Evolutionary conservation across 768 basidiomycete species (phyloP).

Genomic region (Boletus tomentosulus): DNA sequence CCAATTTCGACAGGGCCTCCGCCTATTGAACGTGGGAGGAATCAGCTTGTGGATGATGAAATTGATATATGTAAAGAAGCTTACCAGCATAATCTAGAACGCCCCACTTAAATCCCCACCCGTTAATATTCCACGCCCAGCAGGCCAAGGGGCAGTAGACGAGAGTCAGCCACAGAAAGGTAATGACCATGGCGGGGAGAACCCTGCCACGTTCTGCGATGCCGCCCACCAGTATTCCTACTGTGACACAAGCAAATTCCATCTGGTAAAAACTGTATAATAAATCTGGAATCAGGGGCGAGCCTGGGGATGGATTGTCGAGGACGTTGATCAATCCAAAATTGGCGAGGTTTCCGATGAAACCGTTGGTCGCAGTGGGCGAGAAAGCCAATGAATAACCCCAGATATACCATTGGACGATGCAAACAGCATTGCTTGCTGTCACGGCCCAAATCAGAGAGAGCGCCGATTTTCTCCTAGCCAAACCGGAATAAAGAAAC

Average conservation of each 20-base stretch:
- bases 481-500: conserved; percentile 70
- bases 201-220: conserved; percentile 86
- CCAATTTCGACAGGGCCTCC: conserved; percentile 88
- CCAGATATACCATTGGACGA: conserved; percentile 82
- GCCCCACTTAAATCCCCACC: conserved; percentile 84
- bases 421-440: conserved; percentile 68
- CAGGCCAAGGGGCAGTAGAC: conserved; percentile 86
- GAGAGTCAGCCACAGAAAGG: conserved; percentile 80
- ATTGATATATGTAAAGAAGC: conserved; percentile 13
- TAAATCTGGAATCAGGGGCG: conserved; percentile 75
- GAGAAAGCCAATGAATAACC: conserved; percentile 87
- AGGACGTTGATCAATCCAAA: conserved; percentile 75
- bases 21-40: conserved; percentile 36
- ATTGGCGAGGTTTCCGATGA: conserved; percentile 75
- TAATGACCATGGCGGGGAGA: conserved; percentile 74
- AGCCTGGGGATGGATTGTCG: conserved; percentile 69
- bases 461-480: conserved; percentile 64
- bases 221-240: conserved; percentile 71
- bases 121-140: conserved; percentile 78
- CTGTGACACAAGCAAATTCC: conserved; percentile 82
- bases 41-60: conserved; percentile 1
- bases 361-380: conserved; percentile 65
- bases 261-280: conserved; percentile 86
- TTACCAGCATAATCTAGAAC: conserved; percentile 84
- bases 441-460: conserved; percentile 74